Percentiles rank a stretch among this genome's conserved stretches.
phyloP scores from a whole-genome alignment of 2,329 filamentous ascomycete genomes.

The Aspergillus novoparasiticus region DNA sequence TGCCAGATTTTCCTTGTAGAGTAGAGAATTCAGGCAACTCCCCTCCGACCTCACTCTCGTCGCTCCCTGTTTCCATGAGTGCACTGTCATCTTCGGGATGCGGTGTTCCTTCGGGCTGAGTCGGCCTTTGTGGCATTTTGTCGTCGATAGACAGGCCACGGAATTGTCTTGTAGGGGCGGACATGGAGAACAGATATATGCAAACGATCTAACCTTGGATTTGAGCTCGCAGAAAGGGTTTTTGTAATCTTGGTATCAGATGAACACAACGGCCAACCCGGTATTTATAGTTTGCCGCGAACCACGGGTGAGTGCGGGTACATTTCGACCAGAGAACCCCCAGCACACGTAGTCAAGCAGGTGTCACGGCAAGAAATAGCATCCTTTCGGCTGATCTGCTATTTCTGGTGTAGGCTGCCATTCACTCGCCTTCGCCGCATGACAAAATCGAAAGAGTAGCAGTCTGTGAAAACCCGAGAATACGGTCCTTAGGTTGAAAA shows the following conservation, averaged over 20 bases:
- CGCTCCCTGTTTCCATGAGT: constrained; percentile 14
- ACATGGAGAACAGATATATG: constrained; percentile 33
- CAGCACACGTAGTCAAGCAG: neutral
- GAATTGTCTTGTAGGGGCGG: constrained; percentile 43
- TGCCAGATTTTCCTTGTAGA: constrained; percentile 34
- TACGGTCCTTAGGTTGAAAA: neutral
- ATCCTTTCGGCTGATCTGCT: constrained; percentile 3
- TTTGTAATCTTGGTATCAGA: constrained; percentile 5
- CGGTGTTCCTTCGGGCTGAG: constrained; percentile 27
- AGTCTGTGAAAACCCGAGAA: neutral
- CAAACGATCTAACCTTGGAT: neutral
- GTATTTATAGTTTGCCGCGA: constrained; percentile 37
- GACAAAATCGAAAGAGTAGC: constrained; percentile 2
- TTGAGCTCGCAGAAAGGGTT: neutral
- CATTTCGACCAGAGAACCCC: constrained; percentile 23
- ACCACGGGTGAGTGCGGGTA: constrained; percentile 41
- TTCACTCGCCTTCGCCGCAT: constrained; percentile 15
- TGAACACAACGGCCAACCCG: constrained; percentile 13
- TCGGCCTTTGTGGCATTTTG: constrained; percentile 35
- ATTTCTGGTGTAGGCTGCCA: constrained; percentile 8
- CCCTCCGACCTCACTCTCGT: constrained; percentile 19
- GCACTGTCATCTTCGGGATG: constrained; percentile 19
- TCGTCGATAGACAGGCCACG: constrained; percentile 42
- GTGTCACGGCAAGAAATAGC: constrained; percentile 7
- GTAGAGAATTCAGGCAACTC: constrained; percentile 24